Base-by-base conservation (phyloP, 345 rosid genomes). In the Turnera subulata region DNA sequence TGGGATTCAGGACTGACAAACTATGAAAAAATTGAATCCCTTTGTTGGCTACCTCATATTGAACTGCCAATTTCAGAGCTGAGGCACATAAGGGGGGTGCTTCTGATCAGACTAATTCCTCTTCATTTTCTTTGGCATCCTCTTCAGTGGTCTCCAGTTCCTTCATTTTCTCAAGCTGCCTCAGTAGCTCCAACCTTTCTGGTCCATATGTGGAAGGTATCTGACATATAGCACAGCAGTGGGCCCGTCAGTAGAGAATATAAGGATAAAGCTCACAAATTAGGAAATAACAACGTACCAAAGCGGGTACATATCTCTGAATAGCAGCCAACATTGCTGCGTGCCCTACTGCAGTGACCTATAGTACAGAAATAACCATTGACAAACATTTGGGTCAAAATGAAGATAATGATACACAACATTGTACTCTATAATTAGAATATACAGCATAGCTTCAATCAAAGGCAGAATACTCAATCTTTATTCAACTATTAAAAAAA, bases 291-390 rank as follows among this genome's bases (percentile, higher is more conserved):
- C 48, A 49, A 66, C 62, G 52, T 50, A 93, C 96, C 96, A 89
- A 70, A 64, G 86, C 69, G 15, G 99, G 96, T 0, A 81, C 85
- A 64, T 93, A 85, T 85, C 90, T 81, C 75, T 89, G 99, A 58
- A 89, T 93, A 24, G 93, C 96, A 58, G 99, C 97, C 78, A 93
- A 67, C 73, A 93, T 89, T 33, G 99, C 97, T 13, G 99, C 97
- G 51, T 84, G 97, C 53, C 99, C 99, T 64, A 93, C 88, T 48
- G 99, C 96, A 69, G 99, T 93, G 29, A 89, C 96, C 99, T 93
- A 78, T 40, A 37, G 50, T 58, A 46, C 38, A 61, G 17, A 42
- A 39, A 39, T 21, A 25, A n/a, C 17, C 49, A 9, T 43, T 29
- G 8, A 29, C 8, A 29, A 29, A 29, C 5, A 8, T 8, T 29